phyloP scores from a whole-genome alignment of 371 early-diverging fungal genomes.

The Syncephalastrum contaminatum region DNA sequence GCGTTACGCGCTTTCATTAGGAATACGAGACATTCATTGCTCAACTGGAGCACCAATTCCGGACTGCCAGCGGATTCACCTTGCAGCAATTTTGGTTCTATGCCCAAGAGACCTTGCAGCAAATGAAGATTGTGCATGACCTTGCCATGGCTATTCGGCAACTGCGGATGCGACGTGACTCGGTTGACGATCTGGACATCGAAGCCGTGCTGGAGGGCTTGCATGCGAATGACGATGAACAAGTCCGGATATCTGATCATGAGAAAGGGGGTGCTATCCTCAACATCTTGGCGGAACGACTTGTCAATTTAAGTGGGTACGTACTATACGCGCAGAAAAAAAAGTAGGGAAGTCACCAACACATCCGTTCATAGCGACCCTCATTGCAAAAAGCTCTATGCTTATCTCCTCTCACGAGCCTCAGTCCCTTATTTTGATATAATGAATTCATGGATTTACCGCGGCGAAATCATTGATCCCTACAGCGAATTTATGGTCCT shows the following conservation, averaged over 20 bases:
- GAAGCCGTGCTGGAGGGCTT: constrained; percentile 54
- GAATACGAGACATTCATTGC: constrained; percentile 87
- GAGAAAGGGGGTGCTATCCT: constrained; percentile 67
- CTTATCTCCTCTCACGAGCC: constrained; percentile 73
- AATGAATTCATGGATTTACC: constrained; percentile 85
- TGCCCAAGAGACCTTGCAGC: constrained; percentile 72
- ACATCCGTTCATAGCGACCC: constrained; percentile 56
- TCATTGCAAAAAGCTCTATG: constrained; percentile 71
- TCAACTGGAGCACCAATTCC: constrained; percentile 85
- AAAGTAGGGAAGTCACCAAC: constrained; percentile 59
- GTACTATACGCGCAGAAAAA: constrained; percentile 46
- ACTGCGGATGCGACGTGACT: constrained; percentile 16
- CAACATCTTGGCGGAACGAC: constrained; percentile 59
- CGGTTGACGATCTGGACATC: constrained; percentile 33
- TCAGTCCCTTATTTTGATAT: constrained; percentile 82
- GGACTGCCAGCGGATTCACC: constrained; percentile 73
- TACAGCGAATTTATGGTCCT: constrained; percentile 92
- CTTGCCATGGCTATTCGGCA: constrained; percentile 54
- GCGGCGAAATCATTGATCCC: constrained; percentile 82
- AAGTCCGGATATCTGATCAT: constrained; percentile 41
- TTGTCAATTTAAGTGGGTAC: constrained; percentile 67
- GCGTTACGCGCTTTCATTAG: constrained; percentile 24
- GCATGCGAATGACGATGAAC: constrained; percentile 33
- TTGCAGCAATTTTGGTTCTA: constrained; percentile 90
- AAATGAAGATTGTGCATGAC: constrained; percentile 68